Percentiles rank a stretch among this genome's conserved stretches.
These are phyloP conservation scores for Xylaria acuta DNA, from an alignment of 495 filamentous ascomycete species.

Conservation along the genomic window DNA sequence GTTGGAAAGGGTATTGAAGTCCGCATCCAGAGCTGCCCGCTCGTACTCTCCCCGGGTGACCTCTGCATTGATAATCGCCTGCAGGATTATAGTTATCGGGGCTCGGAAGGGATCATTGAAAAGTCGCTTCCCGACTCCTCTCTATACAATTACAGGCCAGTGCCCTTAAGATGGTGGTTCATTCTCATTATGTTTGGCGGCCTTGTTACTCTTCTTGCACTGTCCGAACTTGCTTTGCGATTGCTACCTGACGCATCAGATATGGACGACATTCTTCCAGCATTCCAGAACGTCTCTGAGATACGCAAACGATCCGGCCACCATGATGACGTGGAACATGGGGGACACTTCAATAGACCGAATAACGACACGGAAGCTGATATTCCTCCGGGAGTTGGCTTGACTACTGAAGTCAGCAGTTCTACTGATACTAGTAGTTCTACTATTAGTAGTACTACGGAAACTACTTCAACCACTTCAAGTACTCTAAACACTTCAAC, in stretches of 20 bases:
- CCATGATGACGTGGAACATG: neutral
- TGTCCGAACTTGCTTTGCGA: conserved; percentile 35
- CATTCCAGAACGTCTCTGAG: conserved; percentile 22
- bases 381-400: neutral
- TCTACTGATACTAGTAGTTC: neutral
- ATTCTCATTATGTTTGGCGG: conserved; percentile 25
- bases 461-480: neutral
- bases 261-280: conserved; percentile 11
- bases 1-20: conserved; percentile 36
- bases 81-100: conserved; percentile 30
- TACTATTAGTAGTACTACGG: neutral
- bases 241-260: conserved; percentile 32
- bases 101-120: conserved; percentile 31
- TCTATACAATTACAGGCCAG: conserved; percentile 33
- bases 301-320: conserved; percentile 23
- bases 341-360: neutral
- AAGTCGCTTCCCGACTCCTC: conserved; percentile 15
- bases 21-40: neutral
- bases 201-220: conserved; percentile 26
- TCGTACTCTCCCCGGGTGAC: conserved; percentile 24
- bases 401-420: neutral
- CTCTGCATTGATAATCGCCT: conserved; percentile 31
- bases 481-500: neutral
- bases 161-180: conserved; percentile 25
- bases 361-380: neutral